Base-by-base conservation (phyloP, 345 rosid genomes). In the Pugionium cornutum region DNA sequence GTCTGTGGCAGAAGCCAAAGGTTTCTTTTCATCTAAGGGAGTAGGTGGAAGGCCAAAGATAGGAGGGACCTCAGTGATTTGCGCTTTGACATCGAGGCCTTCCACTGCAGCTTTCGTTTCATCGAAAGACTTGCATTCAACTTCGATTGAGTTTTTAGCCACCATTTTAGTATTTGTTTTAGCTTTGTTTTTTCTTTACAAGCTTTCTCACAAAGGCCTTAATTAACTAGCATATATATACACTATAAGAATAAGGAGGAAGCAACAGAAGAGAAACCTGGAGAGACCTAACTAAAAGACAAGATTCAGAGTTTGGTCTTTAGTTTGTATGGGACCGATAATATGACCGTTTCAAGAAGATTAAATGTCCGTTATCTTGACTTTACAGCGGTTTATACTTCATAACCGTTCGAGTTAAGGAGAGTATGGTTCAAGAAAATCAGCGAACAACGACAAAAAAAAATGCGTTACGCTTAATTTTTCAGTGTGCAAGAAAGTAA, bases 1-100 rank as follows among this genome's bases (percentile, higher is more conserved):
- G 11, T 44, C 9, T 7, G 70, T 41, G 6, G 65, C 30, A 7
- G 71, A 8, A 7, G 26, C 41, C 9, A 2, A 27, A 7, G 45
- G 44, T 49, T 49, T 64, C 11, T 68, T 36, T 47, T 58, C 4
- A 1, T 11, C 11, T 8, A 51, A 54, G 10, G 42, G 29, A 36
- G 2, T 43, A 25, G 27, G 55, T 34, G 67, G 67, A 59, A 62
- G 27, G 2, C 75, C 62, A 68, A 80, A 83, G 36, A 83, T 71
- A 6, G 62, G 28, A 31, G 77, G 75, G 6, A 83, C 55, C 41
- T 66, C 36, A 25, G 61, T 52, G 11, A 52, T 26, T 37, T 77
- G 72, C 31, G 82, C 27, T 31, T 77, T 77, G 1, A 63, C 58
- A 27, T 18, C 18, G 18, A 74, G 79, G 1, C 25, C 62, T 29